phyloP scores from a whole-genome alignment of 331 rosid genomes.

The Saraca asoca region DNA sequence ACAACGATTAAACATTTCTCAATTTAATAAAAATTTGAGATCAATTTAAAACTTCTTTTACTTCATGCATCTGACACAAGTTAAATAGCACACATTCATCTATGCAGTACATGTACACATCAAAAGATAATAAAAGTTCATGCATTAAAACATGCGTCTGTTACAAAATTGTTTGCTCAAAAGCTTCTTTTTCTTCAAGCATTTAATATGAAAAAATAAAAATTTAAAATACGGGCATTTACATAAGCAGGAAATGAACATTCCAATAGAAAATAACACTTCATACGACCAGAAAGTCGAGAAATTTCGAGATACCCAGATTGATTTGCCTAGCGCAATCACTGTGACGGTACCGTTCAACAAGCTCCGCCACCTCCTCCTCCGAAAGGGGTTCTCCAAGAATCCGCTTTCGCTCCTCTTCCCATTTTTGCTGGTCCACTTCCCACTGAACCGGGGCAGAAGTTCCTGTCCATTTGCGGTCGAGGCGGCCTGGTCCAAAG shows the following conservation, averaged over 20 bases:
- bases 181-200: background rate
- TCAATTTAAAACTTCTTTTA: no score
- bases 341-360: conserved; percentile 77
- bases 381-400: conserved; percentile 74
- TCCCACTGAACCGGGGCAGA: conserved; percentile 53
- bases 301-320: conserved; percentile 49
- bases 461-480: conserved; percentile 77
- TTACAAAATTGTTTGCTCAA: no score
- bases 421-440: conserved; percentile 36
- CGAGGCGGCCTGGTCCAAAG: conserved; percentile 80
- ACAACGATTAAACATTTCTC: no score
- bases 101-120: no score
- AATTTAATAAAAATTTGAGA: no score
- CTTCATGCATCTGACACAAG: no score
- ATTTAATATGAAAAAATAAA: background rate
- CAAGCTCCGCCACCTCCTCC: conserved; percentile 75
- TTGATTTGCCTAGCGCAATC: conserved; percentile 84
- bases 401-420: conserved; percentile 56
- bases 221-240: background rate
- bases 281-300: background rate
- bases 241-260: background rate
- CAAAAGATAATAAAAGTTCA: no score
- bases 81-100: no score
- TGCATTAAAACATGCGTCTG: no score
- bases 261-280: no score